These are phyloP conservation scores for Cucurbitaria berberidis DNA, from an alignment of 2,329 filamentous ascomycete genomes.

Conservation along the genomic window DNA sequence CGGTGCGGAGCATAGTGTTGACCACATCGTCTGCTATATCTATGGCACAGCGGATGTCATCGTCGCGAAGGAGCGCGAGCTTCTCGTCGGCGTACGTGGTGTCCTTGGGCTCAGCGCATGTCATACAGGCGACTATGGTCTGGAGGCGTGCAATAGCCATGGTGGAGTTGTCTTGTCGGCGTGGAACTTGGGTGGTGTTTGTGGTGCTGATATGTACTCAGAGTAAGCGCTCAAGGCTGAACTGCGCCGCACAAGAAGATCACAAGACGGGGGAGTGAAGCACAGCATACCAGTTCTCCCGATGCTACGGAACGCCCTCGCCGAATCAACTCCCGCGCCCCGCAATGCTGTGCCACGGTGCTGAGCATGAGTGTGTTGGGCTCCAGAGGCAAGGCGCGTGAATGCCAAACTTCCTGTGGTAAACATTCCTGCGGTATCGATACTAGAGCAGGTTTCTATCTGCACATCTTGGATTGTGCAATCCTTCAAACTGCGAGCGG, in stretches of 20 bases:
- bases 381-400: background rate
- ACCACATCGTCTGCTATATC: slow-evolving; percentile 27
- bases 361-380: background rate
- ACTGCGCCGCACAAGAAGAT: slow-evolving; percentile 8
- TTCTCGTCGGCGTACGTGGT: slow-evolving; percentile 21
- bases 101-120: slow-evolving; percentile 6
- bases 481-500: background rate
- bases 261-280: background rate
- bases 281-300: no score
- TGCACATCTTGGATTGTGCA: background rate
- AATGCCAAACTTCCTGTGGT: background rate
- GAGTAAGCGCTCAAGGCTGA: slow-evolving; percentile 7
- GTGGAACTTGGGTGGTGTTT: background rate
- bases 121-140: slow-evolving; percentile 19
- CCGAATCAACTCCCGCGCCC: slow-evolving; percentile 1
- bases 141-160: slow-evolving; percentile 17
- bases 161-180: background rate
- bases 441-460: background rate
- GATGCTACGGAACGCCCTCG: background rate
- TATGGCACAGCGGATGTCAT: slow-evolving; percentile 10
- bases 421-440: background rate
- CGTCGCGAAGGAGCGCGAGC: slow-evolving; percentile 2
- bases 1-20: slow-evolving; percentile 18
- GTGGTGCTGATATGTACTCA: slow-evolving; percentile 3
- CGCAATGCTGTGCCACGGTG: background rate